Evolutionary conservation across 495 filamentous ascomycete genomes (phyloP).

Genomic region (Physcia stellaris): DNA sequence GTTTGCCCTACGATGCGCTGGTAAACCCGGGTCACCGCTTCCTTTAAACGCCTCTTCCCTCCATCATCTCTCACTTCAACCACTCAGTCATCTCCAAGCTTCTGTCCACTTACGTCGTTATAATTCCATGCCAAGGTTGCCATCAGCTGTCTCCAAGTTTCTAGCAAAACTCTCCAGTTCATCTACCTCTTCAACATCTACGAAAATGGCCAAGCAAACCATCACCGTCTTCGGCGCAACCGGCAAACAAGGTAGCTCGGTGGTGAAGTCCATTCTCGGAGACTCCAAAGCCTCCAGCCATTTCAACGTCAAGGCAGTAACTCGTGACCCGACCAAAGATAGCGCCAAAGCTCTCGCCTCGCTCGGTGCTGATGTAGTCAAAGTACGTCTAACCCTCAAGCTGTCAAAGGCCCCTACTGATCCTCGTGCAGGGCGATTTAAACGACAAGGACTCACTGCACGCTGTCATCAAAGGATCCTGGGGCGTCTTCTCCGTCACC

Average conservation of each 20-base stretch:
- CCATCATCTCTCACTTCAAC: no score
- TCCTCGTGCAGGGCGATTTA: slow-evolving; percentile 23
- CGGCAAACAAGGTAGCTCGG: slow-evolving; percentile 45
- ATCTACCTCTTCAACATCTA: neutral
- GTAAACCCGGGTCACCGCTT: no score
- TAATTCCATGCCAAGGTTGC: no score
- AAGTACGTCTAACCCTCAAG: neutral
- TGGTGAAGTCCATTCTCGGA: slow-evolving; percentile 33
- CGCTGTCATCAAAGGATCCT: slow-evolving; percentile 30
- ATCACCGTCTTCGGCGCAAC: slow-evolving; percentile 45
- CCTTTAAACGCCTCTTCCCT: no score
- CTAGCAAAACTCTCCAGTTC: neutral
- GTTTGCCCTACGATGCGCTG: no score
- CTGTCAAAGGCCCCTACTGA: neutral
- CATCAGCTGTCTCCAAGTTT: neutral
- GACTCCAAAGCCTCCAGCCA: slow-evolving; percentile 28
- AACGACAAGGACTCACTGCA: slow-evolving; percentile 27
- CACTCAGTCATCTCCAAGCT: no score
- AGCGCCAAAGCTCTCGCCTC: slow-evolving; percentile 24
- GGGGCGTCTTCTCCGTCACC: slow-evolving; percentile 39
- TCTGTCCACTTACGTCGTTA: no score
- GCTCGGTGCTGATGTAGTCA: slow-evolving; percentile 34
- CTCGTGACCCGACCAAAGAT: slow-evolving; percentile 33
- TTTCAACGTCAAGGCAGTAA: slow-evolving; percentile 41
- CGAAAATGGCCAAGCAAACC: slow-evolving; percentile 27